Base-by-base conservation (phyloP, 345 rosid genomes). In the Gossypium thurberi region DNA sequence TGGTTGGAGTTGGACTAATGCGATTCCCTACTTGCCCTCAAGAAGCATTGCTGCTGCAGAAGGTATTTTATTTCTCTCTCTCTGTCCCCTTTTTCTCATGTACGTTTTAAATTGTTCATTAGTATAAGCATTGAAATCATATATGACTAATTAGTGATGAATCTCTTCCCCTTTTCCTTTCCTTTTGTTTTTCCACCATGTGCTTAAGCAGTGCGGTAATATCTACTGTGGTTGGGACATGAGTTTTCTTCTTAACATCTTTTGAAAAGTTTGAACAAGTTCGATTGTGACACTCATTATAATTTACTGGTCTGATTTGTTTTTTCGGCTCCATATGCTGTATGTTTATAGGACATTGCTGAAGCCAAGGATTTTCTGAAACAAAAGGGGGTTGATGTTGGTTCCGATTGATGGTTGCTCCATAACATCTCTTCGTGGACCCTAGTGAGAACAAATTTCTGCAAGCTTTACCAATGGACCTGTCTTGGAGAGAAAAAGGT, bases 1-100 rank as follows among this genome's bases (percentile, higher is more conserved):
- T 87, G 94, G 95, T 87, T 65, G 97, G 93, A 70, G 73, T 87
- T 50, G 95, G 93, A 25, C 65, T 91, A 57, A 83, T 91, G 86
- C 82, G 71, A 28, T 91, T 88, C 79, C 95, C 94, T 59, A 88
- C 93, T 17, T 87, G 95, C 65, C 91, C 95, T n/a, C 86, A 79
- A 75, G 95, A 91, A 78, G 89, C 91, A 33, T 11, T 83, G 63
- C 84, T 89, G 11, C 78, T 91, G 80, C 95, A 85, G 75, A 82
- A 84, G 87, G 92, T 91, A 79, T 17, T 76, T 73, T 7, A 1
- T n/a, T 51, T 10, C 61, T 48, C 2, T 43, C 15, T 26, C 14
- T 1, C 25, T 13, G 4, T 13, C 9, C 8, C 21, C 2, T 7
- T 21, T 40, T 40, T 3, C 43, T 20, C 15, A 1, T 37, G 46